Evolutionary conservation across 257 asterid species (phyloP).

Genomic region (Lycium barbarum): DNA sequence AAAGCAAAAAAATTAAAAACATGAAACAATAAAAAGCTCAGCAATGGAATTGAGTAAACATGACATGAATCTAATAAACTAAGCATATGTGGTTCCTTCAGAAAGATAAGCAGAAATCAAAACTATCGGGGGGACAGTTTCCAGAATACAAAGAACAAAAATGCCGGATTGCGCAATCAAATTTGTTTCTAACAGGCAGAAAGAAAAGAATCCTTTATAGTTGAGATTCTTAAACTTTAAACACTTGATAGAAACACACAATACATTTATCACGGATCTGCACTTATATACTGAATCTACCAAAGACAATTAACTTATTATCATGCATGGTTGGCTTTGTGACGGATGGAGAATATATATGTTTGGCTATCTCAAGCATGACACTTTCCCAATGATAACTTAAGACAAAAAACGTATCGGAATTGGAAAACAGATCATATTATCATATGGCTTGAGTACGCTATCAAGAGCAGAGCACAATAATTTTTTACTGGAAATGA

Average conservation of each 20-base stretch:
- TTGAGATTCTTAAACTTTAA: background rate
- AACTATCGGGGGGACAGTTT: background rate
- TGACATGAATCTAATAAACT: background rate
- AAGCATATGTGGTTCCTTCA: background rate
- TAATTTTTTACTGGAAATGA: background rate
- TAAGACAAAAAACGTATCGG: background rate
- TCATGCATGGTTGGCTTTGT: background rate
- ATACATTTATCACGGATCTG: background rate
- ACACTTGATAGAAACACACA: background rate
- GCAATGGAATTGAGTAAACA: conserved; percentile 4
- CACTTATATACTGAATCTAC: background rate
- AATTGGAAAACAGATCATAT: background rate
- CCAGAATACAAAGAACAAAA: background rate
- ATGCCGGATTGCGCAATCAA: conserved; percentile 13
- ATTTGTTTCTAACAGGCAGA: background rate
- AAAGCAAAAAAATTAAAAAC: background rate
- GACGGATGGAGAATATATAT: background rate
- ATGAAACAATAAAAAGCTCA: background rate
- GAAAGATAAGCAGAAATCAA: background rate
- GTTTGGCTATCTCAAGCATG: background rate
- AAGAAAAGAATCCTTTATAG: background rate
- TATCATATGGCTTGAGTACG: background rate
- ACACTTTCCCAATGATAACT: conserved; percentile 7
- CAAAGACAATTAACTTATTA: background rate
- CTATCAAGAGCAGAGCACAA: background rate